Conservation (phyloP, 2,329 filamentous ascomycete genomes). For the Lasiodiplodia theobromae region DNA sequence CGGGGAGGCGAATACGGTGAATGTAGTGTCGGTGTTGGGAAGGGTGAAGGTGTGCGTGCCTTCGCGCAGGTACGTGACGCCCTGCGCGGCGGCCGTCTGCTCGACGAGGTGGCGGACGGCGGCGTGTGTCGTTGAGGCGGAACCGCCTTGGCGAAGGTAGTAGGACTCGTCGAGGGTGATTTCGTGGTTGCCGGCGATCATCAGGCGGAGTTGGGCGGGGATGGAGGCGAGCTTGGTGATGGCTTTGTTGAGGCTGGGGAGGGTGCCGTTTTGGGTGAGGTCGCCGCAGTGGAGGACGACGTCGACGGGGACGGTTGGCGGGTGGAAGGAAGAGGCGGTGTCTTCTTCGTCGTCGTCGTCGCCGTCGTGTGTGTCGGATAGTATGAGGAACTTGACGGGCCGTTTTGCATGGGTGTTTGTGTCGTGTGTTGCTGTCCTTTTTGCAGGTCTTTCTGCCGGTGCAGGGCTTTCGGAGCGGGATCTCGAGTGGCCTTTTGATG, state of each 20-base stretch:
- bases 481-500: neutral
- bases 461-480: neutral
- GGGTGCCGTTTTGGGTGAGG: slow-evolving; percentile 60
- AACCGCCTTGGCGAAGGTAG: slow-evolving; percentile 43
- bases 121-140: slow-evolving; percentile 36
- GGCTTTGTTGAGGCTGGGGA: slow-evolving; percentile 55
- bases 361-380: slow-evolving; percentile 53
- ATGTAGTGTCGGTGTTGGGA: slow-evolving; percentile 50
- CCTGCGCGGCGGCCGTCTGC: slow-evolving; percentile 40
- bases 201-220: slow-evolving; percentile 64
- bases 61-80: slow-evolving; percentile 63
- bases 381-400: slow-evolving; percentile 44
- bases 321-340: slow-evolving; percentile 33
- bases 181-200: slow-evolving; percentile 71
- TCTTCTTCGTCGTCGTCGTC: neutral
- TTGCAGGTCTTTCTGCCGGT: neutral
- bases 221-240: slow-evolving; percentile 57
- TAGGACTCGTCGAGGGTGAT: slow-evolving; percentile 62
- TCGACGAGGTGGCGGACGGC: slow-evolving; percentile 26
- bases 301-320: slow-evolving; percentile 56
- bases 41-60: slow-evolving; percentile 57
- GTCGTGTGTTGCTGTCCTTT: neutral
- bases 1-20: slow-evolving; percentile 60
- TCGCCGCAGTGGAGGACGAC: slow-evolving; percentile 68
- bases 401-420: neutral